A percentile compares a stretch with the other conserved stretches of the same genome.
These are phyloP conservation scores for Gamarada debralockiae DNA, from an alignment of 495 filamentous ascomycete species.

Conservation along the genomic window DNA sequence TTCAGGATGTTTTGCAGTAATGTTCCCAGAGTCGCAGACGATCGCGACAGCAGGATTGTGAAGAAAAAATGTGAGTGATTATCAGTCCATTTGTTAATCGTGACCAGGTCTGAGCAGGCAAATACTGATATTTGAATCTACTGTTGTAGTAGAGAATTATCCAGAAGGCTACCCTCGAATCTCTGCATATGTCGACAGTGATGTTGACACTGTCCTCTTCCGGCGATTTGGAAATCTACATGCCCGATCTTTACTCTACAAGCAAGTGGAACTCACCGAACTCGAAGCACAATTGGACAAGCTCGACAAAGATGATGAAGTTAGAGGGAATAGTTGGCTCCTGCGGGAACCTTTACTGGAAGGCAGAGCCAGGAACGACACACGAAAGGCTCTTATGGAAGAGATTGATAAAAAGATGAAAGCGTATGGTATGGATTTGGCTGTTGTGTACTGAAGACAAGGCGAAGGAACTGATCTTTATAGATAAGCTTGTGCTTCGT, in stretches of 20 bases:
- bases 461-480: neutral
- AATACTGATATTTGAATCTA: too few relatives aligned
- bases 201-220: neutral
- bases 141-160: slow-evolving; percentile 1
- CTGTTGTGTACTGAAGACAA: neutral
- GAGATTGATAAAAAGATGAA: too few relatives aligned
- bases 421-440: too few relatives aligned
- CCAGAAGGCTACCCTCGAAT: slow-evolving; percentile 2
- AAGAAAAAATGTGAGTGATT: too few relatives aligned
- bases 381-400: too few relatives aligned
- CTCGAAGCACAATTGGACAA: slow-evolving; percentile 1
- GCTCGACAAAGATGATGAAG: slow-evolving; percentile 3
- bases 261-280: neutral
- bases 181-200: neutral
- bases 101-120: too few relatives aligned
- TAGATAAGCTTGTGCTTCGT: neutral
- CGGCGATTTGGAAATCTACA: slow-evolving; percentile 2
- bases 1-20: too few relatives aligned
- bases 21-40: too few relatives aligned
- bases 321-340: neutral
- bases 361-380: neutral
- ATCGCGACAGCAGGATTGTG: too few relatives aligned
- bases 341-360: neutral
- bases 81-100: too few relatives aligned
- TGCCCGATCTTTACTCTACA: slow-evolving; percentile 3